phyloP scores from a whole-genome alignment of 1,139 yeast genomes.

The Wickerhamomyces sp. region DNA sequence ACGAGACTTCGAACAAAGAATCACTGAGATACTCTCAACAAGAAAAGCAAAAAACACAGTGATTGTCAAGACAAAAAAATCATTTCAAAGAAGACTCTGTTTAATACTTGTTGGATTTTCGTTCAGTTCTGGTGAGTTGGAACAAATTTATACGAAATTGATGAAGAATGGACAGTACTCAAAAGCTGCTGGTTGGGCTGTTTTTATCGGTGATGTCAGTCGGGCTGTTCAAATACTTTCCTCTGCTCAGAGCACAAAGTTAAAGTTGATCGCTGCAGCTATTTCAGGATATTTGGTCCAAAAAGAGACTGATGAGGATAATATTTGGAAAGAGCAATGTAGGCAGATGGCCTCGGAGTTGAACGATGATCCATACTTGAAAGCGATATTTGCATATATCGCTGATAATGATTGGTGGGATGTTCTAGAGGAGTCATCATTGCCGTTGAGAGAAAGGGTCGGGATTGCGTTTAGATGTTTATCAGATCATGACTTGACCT shows the following conservation, averaged over 20 bases:
- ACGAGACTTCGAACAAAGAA: slow-evolving; percentile 17
- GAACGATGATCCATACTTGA: slow-evolving; percentile 81
- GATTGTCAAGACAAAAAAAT: slow-evolving; percentile 41
- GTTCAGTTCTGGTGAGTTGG: slow-evolving; percentile 70
- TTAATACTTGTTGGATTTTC: slow-evolving; percentile 91
- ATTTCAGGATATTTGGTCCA: slow-evolving; percentile 90
- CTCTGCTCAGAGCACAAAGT: slow-evolving; percentile 37
- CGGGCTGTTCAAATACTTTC: slow-evolving; percentile 73
- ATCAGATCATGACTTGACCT: slow-evolving; percentile 68
- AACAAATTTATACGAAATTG: slow-evolving; percentile 56
- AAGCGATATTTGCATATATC: slow-evolving; percentile 90
- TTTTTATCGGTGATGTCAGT: slow-evolving; percentile 83
- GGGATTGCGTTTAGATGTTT: slow-evolving; percentile 88
- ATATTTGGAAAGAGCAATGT: slow-evolving; percentile 93
- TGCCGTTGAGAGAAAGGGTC: slow-evolving; percentile 81
- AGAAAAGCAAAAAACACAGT: slow-evolving; percentile 18
- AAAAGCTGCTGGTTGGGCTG: slow-evolving; percentile 98
- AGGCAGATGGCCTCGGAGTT: slow-evolving; percentile 80
- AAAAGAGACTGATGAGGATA: slow-evolving; percentile 52
- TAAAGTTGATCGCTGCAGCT: slow-evolving; percentile 84
- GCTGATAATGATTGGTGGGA: slow-evolving; percentile 98
- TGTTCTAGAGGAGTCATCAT: slow-evolving; percentile 82
- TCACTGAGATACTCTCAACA: slow-evolving; percentile 15
- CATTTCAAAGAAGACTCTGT: slow-evolving; percentile 68
- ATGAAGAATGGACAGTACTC: slow-evolving; percentile 61